Base-by-base conservation (phyloP, 2,329 filamentous ascomycete genomes). In the Penicillium sp. region DNA sequence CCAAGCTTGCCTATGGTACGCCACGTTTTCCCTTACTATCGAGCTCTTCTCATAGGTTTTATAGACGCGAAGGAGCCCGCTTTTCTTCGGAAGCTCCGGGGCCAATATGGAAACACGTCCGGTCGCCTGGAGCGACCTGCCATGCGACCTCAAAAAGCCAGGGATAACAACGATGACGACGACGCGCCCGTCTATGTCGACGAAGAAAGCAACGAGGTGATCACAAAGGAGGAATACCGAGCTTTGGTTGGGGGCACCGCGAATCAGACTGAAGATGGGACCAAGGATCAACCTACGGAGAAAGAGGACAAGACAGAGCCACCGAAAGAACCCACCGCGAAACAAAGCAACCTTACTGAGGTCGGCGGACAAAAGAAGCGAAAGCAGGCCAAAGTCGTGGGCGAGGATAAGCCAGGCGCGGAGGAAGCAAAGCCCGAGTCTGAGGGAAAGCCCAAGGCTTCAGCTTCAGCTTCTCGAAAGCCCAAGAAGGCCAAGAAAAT, bases 171-270 rank as follows among this genome's bases (percentile, higher is more conserved):
- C 15, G 71, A 67, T 28, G 70, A 72, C 13, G 69, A 72, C 38
- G 72, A 75, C 37, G 71, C 63, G 8, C 72, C 72, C 33, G 72
- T 70, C 37, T 75, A 75, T 47, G 65, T 75, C 39, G 66, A 73
- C 27, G 72, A 73, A 57, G 67, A 69, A 27, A 73, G 69, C 52
- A 72, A 74, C 41, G 70, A 73, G 48, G 65, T 70, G 24, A 67
- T 75, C 35, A 69, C 72, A 13, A 75, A 73, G 52, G 70, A 72
- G 48, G 67, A 74, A 46, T 75, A 73, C 44, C 64, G 71, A 41
- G 64, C 65, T n/a, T 52, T 74, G 45, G 55, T 74, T n/a, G 66
- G 58, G 1, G 62, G 61, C 9, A 42, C 55, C 3, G 42, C 53
- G 10, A 55, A 44, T 24, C 35, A 38, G 39, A 47, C 15, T 18